A percentile compares a stretch with the other conserved stretches of the same genome.
Conservation (phyloP, 2,329 filamentous ascomycete genomes). For the Nigrospora oryzae region DNA sequence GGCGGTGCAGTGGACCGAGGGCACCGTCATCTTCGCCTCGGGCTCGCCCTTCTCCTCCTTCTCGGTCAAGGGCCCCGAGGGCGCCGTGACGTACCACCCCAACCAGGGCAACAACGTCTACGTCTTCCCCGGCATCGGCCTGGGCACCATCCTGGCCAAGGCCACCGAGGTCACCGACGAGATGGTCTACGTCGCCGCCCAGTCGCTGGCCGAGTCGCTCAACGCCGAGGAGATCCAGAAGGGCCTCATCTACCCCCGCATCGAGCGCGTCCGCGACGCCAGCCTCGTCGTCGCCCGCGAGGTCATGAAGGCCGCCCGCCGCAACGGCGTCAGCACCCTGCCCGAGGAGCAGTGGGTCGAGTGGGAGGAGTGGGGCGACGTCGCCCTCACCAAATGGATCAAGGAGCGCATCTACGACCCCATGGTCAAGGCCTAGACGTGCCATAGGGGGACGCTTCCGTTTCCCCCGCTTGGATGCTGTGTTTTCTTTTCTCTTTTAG, state of each 20-base stretch:
- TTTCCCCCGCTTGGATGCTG: too few species aligned
- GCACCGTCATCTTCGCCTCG: slow-evolving; percentile 86
- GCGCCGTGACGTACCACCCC: slow-evolving; percentile 60
- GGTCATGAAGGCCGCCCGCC: slow-evolving; percentile 86
- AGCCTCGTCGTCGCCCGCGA: slow-evolving; percentile 79
- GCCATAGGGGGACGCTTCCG: too few species aligned
- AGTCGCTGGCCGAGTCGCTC: slow-evolving; percentile 69
- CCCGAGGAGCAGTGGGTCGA: slow-evolving; percentile 62
- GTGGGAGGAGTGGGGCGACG: slow-evolving; percentile 65
- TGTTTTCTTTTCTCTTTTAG: too few species aligned
- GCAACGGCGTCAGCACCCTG: slow-evolving; percentile 66
- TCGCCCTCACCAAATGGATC: slow-evolving; percentile 51
- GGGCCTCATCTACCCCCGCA: slow-evolving; percentile 83
- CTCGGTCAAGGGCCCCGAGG: slow-evolving; percentile 52
- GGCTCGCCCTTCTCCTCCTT: slow-evolving; percentile 83
- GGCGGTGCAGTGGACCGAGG: slow-evolving; percentile 83
- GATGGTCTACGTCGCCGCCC: slow-evolving; percentile 95
- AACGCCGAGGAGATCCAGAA: slow-evolving; percentile 73
- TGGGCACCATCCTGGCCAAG: slow-evolving; percentile 88
- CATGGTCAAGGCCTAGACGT: slow-evolving; percentile 5
- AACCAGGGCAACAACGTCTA: slow-evolving; percentile 86
- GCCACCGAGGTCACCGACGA: slow-evolving; percentile 78
- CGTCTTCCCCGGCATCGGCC: slow-evolving; percentile 92
- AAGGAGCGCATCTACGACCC: slow-evolving; percentile 54
- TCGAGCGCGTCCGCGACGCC: slow-evolving; percentile 86